Base-by-base conservation (phyloP, 202 grass and related monocot genomes). In the Elaeis oleifera region DNA sequence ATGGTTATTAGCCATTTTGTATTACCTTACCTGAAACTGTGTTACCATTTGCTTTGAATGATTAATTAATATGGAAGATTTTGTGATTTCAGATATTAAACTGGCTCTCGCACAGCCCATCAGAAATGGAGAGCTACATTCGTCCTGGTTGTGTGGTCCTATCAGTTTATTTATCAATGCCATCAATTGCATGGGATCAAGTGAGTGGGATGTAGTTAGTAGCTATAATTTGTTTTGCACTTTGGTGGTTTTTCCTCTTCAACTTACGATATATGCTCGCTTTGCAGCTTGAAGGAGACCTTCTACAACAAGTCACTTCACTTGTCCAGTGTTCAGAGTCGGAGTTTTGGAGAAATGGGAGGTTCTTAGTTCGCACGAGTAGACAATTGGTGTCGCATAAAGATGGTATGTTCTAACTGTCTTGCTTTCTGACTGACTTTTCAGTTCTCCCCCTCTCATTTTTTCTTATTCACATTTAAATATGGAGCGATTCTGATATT, bases 81-180 rank as follows among this genome's bases (percentile, higher is more conserved):
- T 18, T 7, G 51, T 63, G 73, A 55, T 32, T 71, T 53, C 65
- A 99, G 94, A 83, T 99, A 73, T 78, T 92, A 61, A 92, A 84
- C 60, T 99, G 94, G 94, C 84, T 99, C 58, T 86, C 84, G 60
- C 83, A 79, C 76, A 92, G 94, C 73, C 94, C 94, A 25, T 77
- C 75, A 63, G 84, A 91, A 65, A 99, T 99, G 85, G 94, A 94
- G 63, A 87, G 94, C 55, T 97, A 97, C 68, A 92, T 97, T 63
- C 74, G 94, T 5, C 94, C 88, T 50, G 88, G 88, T 72, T 92
- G 94, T 80, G 71, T 97, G 53, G 88, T 97, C 36, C 58, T 97
- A 26, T 92, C 94, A 50, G 76, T 97, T 64, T 97, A 92, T 69
- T 71, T 97, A 39, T 89, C 69, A 15, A 97, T 97, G 94, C 82